Conservation (phyloP, 768 basidiomycete species). For the Lepiota venenata region DNA sequence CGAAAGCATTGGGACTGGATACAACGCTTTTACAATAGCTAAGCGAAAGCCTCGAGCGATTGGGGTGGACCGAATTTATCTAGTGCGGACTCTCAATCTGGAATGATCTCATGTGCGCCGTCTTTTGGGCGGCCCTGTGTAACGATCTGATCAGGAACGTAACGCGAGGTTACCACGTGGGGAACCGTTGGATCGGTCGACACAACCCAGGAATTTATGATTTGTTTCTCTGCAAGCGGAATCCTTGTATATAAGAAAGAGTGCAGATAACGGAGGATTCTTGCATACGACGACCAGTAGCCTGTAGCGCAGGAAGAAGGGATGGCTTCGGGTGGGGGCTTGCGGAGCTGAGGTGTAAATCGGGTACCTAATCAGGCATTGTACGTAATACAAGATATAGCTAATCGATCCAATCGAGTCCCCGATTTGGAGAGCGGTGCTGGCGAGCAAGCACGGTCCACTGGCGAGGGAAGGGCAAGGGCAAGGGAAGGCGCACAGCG, state of each 20-base stretch:
- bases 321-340: not conserved
- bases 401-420: constrained; percentile 11
- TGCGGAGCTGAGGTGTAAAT: constrained; percentile 10
- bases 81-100: constrained; percentile 10
- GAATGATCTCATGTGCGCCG: constrained; percentile 7
- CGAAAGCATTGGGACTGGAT: not conserved
- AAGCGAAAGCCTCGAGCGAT: not conserved
- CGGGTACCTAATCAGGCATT: constrained; percentile 11
- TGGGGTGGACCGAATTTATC: not conserved
- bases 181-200: not conserved
- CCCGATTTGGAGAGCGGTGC: constrained; percentile 1
- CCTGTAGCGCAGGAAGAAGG: not conserved
- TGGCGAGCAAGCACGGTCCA: not conserved
- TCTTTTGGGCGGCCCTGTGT: constrained; percentile 3
- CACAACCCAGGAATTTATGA: not conserved
- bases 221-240: not conserved
- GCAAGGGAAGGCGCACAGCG: not conserved
- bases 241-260: not conserved
- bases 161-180: constrained; percentile 11
- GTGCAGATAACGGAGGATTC: not conserved
- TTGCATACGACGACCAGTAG: not conserved
- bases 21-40: not conserved
- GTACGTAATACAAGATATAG: constrained; percentile 10
- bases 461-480: not conserved
- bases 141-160: constrained; percentile 15